A percentile compares a stretch with the other conserved stretches of the same genome.
These are phyloP conservation scores for Daphne laureola DNA, from an alignment of 441 rosid genomes.

Conservation along the genomic window DNA sequence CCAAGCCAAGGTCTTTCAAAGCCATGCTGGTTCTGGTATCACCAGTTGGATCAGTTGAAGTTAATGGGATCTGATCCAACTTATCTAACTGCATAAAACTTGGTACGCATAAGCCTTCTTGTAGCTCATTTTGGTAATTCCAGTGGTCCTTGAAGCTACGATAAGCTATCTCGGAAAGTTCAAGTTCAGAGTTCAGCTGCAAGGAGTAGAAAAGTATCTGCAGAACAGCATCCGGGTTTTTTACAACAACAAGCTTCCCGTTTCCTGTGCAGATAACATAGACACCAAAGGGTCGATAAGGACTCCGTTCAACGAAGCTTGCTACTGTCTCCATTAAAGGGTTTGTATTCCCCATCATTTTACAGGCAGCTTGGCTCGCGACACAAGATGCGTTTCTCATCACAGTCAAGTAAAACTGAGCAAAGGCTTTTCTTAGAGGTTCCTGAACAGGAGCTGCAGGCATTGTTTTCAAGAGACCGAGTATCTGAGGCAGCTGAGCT, in stretches of 20 bases:
- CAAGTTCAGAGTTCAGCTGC: conserved; percentile 36
- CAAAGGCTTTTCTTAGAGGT: conserved; percentile 2
- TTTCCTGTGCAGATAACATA: conserved; percentile 48
- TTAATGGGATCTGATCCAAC: conserved; percentile 29
- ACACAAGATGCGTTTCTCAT: conserved; percentile 39
- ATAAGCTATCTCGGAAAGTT: conserved; percentile 20
- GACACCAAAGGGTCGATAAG: conserved; percentile 70
- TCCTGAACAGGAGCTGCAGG: conserved; percentile 2
- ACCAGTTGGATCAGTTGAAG: conserved; percentile 17
- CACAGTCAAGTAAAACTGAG: conserved; percentile 30
- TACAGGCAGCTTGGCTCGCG: conserved; percentile 45
- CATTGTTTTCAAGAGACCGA: conserved; percentile 26
- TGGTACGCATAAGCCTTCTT: conserved; percentile 22
- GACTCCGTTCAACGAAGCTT: conserved; percentile 53
- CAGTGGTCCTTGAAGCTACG: conserved; percentile 42
- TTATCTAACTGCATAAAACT: conserved; percentile 18
- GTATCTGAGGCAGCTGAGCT: conserved; percentile 24
- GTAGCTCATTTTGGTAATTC: conserved; percentile 29
- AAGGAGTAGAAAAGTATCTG: conserved; percentile 58
- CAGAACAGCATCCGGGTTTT: conserved; percentile 66
- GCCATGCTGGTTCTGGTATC: conserved; percentile 11
- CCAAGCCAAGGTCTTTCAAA: conserved; percentile 60
- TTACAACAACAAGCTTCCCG: conserved; percentile 33
- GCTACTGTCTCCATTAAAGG: conserved; percentile 46
- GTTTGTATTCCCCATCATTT: conserved; percentile 52